Base-by-base conservation (phyloP, 169 alveolate species). In the Hepatocystis sp. region DNA sequence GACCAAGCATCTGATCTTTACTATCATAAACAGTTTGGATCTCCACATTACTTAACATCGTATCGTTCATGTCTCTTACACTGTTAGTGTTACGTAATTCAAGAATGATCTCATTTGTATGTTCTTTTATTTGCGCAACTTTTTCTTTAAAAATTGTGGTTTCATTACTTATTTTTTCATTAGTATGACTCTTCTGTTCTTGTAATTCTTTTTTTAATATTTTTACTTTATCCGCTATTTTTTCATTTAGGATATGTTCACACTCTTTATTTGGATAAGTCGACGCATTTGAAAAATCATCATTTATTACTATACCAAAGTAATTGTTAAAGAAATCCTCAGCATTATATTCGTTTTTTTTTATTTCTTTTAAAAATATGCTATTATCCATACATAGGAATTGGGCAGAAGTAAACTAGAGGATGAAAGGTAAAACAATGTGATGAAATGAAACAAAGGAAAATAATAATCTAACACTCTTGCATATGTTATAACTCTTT, bases 91-190 rank as follows among this genome's bases (percentile, higher is more conserved):
- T 27, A 68, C n/a, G 4, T 19, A 68, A 15, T 25, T 51, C 10
- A 1, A 4, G 1, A 1, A n/a, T 32, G 15, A 71, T 56, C 11
- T 2, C 23, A 3, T 71, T 60, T 0, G 27, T 19, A 21, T 52
- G 30, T 11, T 32, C 42, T 28, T 42, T 71, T 27, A 36, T 30
- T 13, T 44, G 34, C 17, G 13, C 0, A 0, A 19, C 34, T 21
- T 40, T 71, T 51, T 51, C 76, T 15, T 46, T 56, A 51, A 23
- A 58, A 30, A n/a, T 15, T 44, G 19, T 52, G 5, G 40, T 36
- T 63, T 71, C 86, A 3, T 42, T 34, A 21, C 44, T 71, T 40
- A 71, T 71, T 13, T 71, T 49, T 25, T 34, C 36, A 42, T 71
- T 63, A 25, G 58, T 4, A 21, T 58, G 17, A 23, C 2, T 32